A percentile compares a stretch with the other conserved stretches of the same genome.
These are phyloP conservation scores for Fusarium illudens DNA, from an alignment of 2,329 filamentous ascomycete genomes.

Conservation along the genomic window DNA sequence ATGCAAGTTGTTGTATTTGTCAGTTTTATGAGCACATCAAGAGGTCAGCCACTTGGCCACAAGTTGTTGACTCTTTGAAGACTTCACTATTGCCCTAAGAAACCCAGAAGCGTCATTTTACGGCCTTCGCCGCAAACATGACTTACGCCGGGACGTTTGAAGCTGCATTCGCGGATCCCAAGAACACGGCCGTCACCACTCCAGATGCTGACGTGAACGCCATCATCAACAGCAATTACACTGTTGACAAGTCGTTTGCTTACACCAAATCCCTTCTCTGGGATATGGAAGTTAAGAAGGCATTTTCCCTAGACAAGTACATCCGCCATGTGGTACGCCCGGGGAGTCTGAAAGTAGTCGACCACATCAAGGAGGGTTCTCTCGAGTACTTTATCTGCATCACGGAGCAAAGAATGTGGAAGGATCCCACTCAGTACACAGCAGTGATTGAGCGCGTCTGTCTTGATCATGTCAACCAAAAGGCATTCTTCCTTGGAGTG, in stretches of 20 bases:
- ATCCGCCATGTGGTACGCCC: background rate
- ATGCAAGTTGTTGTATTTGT: background rate
- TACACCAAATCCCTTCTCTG: background rate
- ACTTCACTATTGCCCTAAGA: background rate
- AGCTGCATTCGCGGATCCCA: background rate
- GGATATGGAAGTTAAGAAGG: conserved; percentile 5
- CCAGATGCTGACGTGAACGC: background rate
- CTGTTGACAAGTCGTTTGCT: background rate
- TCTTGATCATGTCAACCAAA: background rate
- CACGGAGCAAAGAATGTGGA: background rate
- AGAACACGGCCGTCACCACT: background rate
- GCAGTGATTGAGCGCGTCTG: background rate
- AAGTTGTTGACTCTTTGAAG: background rate
- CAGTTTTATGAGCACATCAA: background rate
- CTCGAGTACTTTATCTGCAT: background rate
- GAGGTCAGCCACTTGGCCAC: background rate
- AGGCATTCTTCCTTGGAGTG: background rate
- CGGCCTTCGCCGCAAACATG: background rate
- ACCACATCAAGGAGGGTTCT: background rate
- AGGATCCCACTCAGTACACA: background rate
- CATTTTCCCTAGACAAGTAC: background rate
- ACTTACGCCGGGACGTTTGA: background rate
- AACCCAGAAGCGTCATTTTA: background rate
- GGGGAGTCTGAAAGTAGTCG: background rate
- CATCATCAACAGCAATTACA: background rate